Base-by-base conservation (phyloP, 495 filamentous ascomycete species). In the Penicillium ochrochloron region DNA sequence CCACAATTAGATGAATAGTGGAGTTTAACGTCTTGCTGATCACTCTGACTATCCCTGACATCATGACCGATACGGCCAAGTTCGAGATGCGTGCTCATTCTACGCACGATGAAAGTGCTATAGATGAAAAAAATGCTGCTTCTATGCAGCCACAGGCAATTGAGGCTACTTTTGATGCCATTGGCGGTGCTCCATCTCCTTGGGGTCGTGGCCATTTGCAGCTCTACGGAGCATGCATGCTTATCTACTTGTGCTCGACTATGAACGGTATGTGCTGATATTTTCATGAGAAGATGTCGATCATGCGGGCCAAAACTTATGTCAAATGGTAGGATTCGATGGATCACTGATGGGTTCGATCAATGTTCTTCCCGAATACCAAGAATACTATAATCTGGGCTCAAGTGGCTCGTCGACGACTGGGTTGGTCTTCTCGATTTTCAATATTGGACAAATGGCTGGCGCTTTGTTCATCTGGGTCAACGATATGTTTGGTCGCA, bases 281-380 rank as follows among this genome's bases (percentile, higher is more conserved):
- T 23, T 3, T 46, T 11, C 0, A 23, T 23, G 10, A 8, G 9
- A 21, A 21, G n/a, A 46, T 0, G 8, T 23, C 2, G n/a, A 46
- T 10, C 9, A 23, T 46, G 21, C 19, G 42, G 6, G n/a, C 11
- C 11, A 8, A 21, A 2, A n/a, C 42, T 46, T 10, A 46, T 6
- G 21, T 44, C 41, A 44, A 19, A n/a, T 46, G 19, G 9, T 3
- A 46, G 42, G 42, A 11, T 46, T 46, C 19, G 42, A 46, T 46
- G 42, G 42, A 46, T 46, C 42, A 11, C 42, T 46, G 19, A 46
- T 46, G 42, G 42, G 42, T 23, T 46, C 42, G 6, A 46, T 46
- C 42, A 46, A 46, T 21, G 42, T 46, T 19, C 42, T 46, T 10
- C 42, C 42, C 9, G 42, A 46, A 23, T 46, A 46, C 19, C 42